These are phyloP conservation scores for Trichoderma brevicompactum DNA, from an alignment of 2,329 filamentous ascomycete species.

Conservation along the genomic window DNA sequence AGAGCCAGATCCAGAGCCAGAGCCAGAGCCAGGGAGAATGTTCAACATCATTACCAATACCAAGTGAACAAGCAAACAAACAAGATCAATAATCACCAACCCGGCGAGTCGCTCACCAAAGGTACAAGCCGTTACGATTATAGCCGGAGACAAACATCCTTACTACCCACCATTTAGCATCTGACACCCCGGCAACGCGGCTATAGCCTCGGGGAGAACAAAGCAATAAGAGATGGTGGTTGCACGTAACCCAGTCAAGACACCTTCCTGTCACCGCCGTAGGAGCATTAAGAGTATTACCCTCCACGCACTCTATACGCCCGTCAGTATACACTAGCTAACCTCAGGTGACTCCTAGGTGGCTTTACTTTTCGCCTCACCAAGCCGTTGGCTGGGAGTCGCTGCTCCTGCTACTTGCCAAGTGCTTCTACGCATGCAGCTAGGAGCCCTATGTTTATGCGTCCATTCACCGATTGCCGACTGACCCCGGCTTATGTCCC, in stretches of 20 bases:
- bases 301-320: not conserved
- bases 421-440: not conserved
- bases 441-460: not conserved
- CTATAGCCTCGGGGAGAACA: not conserved
- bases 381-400: not conserved
- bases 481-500: conserved; percentile 1
- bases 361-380: conserved; percentile 1
- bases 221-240: conserved; percentile 9
- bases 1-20: not conserved
- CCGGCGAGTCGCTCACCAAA: not conserved
- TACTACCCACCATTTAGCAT: not conserved
- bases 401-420: conserved; percentile 13
- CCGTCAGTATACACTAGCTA: not conserved
- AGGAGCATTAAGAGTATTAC: not conserved
- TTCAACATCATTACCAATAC: not conserved
- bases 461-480: conserved; percentile 8
- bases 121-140: not conserved
- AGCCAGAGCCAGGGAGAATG: not conserved
- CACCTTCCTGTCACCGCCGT: not conserved
- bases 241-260: conserved; percentile 18
- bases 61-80: not conserved
- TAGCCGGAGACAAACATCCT: not conserved
- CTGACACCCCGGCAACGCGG: not conserved
- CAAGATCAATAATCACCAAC: not conserved
- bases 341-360: not conserved